Base-by-base conservation (phyloP, 2,329 filamentous ascomycete species). In the Pyricularia pennisetigena region DNA sequence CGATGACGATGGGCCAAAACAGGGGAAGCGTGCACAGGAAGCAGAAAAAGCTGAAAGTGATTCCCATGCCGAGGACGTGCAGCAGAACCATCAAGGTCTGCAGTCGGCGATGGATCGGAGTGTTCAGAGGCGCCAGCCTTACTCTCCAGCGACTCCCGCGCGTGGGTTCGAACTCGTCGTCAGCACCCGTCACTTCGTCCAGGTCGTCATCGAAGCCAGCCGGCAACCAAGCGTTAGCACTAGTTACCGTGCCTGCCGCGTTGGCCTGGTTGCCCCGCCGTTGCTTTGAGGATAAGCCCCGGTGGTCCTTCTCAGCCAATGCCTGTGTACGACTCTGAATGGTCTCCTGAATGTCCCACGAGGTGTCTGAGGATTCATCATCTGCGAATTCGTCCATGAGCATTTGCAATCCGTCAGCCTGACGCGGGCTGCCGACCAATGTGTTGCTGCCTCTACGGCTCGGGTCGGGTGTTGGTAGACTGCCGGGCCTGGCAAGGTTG, bases 21-120 rank as follows among this genome's bases (percentile, higher is more conserved):
- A 98, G 81, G 0, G 95, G 95, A 68, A 97, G 94, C 68, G 92
- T 90, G 79, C 93, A 97, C 41, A 94, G 87, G 75, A 96, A 90
- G 82, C 97, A 97, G 82, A 98, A 98, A 69, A 89, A 78, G 5
- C 92, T 90, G 5, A 97, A 84, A 72, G 87, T 84, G 28, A 87
- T 79, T n/a, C 87, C 85, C 70, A 94, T 90, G 68, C 85, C 87
- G 72, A 92, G 83, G 70, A 87, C 91, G 78, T 94, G 91, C 72
- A 88, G 84, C 9, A 94, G 81, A 14, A 94, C 90, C 4, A 94
- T 86, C 54, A 93, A 85, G 3, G 94, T 95, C 78, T 94, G 91
- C 64, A 92, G 78, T 29, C 91, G 86, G 62, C 91, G 86, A 73
- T 85, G 85, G 65, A 92, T 80, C 1, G 91, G 90, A 26, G 94